Percentiles rank a stretch among this genome's conserved stretches.
These are phyloP conservation scores for Pythium dissotocum DNA, from an alignment of 352 stramenopile genomes.

Conservation along the genomic window DNA sequence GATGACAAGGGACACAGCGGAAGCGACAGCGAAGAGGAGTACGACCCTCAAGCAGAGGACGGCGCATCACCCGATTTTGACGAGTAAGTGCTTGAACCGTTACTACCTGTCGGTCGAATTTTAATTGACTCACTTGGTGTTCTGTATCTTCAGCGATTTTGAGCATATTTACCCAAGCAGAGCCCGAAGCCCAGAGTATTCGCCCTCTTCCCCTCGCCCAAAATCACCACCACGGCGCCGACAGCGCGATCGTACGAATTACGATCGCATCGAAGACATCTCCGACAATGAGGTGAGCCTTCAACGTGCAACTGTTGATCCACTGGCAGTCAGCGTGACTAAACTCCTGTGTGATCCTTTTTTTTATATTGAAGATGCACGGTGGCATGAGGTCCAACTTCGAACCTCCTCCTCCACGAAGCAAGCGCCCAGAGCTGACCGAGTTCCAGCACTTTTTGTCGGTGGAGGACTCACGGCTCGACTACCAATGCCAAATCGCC, in stretches of 20 bases:
- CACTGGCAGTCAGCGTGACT: not conserved
- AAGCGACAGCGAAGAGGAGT: constrained; percentile 4
- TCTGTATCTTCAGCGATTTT: constrained; percentile 15
- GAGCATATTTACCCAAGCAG: constrained; percentile 4
- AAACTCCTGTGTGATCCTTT: not conserved
- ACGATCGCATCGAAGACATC: constrained; percentile 52
- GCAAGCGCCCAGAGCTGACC: constrained; percentile 42
- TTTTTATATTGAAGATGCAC: not conserved
- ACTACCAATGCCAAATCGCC: constrained; percentile 66
- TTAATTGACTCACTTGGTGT: not conserved
- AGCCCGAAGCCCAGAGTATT: not conserved
- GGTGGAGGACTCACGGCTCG: constrained; percentile 52
- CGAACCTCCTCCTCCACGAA: constrained; percentile 21
- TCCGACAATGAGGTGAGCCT: constrained; percentile 60
- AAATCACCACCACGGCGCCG: not conserved
- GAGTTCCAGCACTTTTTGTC: constrained; percentile 69
- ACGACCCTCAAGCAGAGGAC: not conserved
- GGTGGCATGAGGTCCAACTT: not conserved
- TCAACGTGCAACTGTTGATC: not conserved
- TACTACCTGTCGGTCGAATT: not conserved
- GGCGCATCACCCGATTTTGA: not conserved
- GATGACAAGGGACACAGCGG: constrained; percentile 15
- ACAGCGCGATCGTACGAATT: not conserved
- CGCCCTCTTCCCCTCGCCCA: not conserved
- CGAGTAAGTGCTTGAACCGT: not conserved